These are phyloP conservation scores for Arabis hirsuta DNA, from an alignment of 345 rosid species.

Conservation along the genomic window DNA sequence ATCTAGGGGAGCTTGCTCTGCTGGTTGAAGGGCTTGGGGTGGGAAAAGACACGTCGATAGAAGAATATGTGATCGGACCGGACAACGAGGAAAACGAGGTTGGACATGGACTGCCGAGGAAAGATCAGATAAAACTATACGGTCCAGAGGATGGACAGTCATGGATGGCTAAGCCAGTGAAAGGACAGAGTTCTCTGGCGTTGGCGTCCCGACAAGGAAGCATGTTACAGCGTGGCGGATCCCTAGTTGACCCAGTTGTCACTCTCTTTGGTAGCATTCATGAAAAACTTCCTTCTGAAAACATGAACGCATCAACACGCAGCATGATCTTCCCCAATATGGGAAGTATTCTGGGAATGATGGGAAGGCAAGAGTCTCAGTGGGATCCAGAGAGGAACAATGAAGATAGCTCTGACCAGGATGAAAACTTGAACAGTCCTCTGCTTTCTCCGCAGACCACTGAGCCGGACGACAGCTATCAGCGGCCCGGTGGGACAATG, in stretches of 20 bases:
- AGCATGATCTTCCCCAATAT: slow-evolving; percentile 76
- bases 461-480: slow-evolving; percentile 58
- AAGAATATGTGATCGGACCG: slow-evolving; percentile 80
- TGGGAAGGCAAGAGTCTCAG: slow-evolving; percentile 51
- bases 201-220: slow-evolving; percentile 75
- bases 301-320: slow-evolving; percentile 44
- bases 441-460: slow-evolving; percentile 72
- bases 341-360: slow-evolving; percentile 72
- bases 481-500: slow-evolving; percentile 54
- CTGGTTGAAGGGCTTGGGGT: slow-evolving; percentile 89
- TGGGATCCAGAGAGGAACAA: slow-evolving; percentile 77
- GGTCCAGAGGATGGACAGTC: slow-evolving; percentile 80
- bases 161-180: slow-evolving; percentile 82
- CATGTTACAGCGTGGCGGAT: slow-evolving; percentile 54
- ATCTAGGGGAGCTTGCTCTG: slow-evolving; percentile 87
- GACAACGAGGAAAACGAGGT: slow-evolving; percentile 55
- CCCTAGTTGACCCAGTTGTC: slow-evolving; percentile 79
- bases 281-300: slow-evolving; percentile 66
- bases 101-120: slow-evolving; percentile 44
- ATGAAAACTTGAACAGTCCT: slow-evolving; percentile 70
- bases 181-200: slow-evolving; percentile 70
- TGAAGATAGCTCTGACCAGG: slow-evolving; percentile 62
- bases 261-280: slow-evolving; percentile 86
- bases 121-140: slow-evolving; percentile 54
- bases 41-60: slow-evolving; percentile 79